Evolutionary conservation across 1,284 basidiomycete genomes (phyloP).

Genomic region (Thelephora terrestris): DNA sequence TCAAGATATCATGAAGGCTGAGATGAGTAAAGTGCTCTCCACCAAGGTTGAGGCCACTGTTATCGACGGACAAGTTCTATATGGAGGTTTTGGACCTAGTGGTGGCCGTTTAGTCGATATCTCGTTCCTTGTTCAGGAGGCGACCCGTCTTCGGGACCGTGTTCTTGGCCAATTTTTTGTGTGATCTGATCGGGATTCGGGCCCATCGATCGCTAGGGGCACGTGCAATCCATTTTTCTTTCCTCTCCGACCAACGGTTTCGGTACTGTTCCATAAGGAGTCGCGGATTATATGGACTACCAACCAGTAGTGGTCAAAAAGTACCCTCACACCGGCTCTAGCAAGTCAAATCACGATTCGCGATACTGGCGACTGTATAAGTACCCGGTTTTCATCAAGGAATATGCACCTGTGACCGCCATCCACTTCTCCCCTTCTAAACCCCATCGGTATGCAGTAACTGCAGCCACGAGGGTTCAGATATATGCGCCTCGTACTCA

Average conservation of each 20-base stretch:
- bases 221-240: no score
- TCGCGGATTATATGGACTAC: slow-evolving; percentile 52
- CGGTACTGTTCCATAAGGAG: background rate
- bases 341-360: slow-evolving; percentile 60
- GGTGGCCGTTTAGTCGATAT: slow-evolving; percentile 5
- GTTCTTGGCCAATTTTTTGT: no score
- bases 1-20: slow-evolving; percentile 59
- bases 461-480: slow-evolving; percentile 88
- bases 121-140: no score
- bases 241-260: no score
- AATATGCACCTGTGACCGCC: slow-evolving; percentile 88
- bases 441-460: slow-evolving; percentile 92
- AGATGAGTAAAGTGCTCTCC: slow-evolving; percentile 41
- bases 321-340: slow-evolving; percentile 44
- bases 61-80: slow-evolving; percentile 67
- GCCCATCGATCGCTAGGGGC: no score
- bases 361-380: slow-evolving; percentile 77
- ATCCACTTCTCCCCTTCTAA: slow-evolving; percentile 80
- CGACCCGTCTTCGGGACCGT: no score
- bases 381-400: slow-evolving; percentile 85
- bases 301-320: slow-evolving; percentile 62
- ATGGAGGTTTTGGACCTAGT: slow-evolving; percentile 29
- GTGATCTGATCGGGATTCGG: no score
- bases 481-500: slow-evolving; percentile 95
- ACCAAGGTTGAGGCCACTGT: slow-evolving; percentile 51